Base-by-base conservation (phyloP, 805 yeast genomes). In the Teunomyces barrocoloradensis region DNA sequence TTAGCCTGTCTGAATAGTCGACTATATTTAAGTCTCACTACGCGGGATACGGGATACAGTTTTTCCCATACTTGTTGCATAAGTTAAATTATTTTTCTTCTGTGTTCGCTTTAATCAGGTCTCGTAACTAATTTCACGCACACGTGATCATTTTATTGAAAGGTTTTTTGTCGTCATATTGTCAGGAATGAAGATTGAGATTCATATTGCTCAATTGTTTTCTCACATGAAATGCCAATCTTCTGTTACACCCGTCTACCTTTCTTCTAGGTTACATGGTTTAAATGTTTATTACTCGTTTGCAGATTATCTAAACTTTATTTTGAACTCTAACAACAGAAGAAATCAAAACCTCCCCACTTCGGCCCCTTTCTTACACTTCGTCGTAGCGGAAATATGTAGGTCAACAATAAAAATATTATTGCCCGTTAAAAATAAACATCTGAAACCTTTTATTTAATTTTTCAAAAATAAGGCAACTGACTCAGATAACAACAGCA, bases 381-480 rank as follows among this genome's bases (percentile, higher is more conserved):
- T n/a, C 40, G 40, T 21, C 29, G 29, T 13, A 12, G 40, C 28
- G 29, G 25, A 37, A 20, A 13, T 21, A 37, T 37, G 29, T 21
- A 37, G 13, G 28, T 23, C 21, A n/a, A 20, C 38, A 35, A 13
- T 11, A 37, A 37, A 32, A 37, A 37, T 37, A 37, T n/a, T 37
- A 9, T 21, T 21, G 40, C 20, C 10, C 23, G 20, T 20, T 37
- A 37, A 37, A 37, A 37, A 18, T 37, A 37, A 37, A 37, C 25
- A 23, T 37, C 40, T 37, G 40, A 37, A 37, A 37, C 40, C 40
- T n/a, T 37, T 37, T 37, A 34, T 37, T 37, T 21, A 20, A 37
- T 6, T 21, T 37, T 23, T 35, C 38, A 20, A 17, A 18, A 35
- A 35, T 35, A 35, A n/a, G 38, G 38, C 38, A 35, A 35, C 23